Evolutionary conservation across 306 rosid genomes (phyloP), one percentile per base, ranked within the genome.

Genomic region (Cicer bijugum): DNA sequence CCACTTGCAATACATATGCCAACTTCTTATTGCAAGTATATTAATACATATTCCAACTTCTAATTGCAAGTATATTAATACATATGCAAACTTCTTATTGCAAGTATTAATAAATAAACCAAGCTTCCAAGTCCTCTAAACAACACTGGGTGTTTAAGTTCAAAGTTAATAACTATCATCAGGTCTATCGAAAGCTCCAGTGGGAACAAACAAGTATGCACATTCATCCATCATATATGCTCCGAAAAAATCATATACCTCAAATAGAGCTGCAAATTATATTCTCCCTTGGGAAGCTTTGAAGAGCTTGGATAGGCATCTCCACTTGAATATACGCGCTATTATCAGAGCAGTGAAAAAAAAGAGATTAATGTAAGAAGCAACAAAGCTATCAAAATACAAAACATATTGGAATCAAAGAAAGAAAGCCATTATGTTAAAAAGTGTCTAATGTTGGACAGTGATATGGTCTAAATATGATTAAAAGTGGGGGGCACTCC

Each of bases 231-330:
- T n/a, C 35, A 68, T 55, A 77, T 78, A 55, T 65, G 55, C 75
- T 17, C 19, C 71, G 78, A 76, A 84, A 78, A 61, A 16, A 70
- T 47, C 67, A 71, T 14, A 45, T 84, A 94, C 97, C 98, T 94
- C 80, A 91, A 78, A 78, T 87, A 87, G 43, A 94, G 82, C 75
- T 67, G 97, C 81, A 94, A 75, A 85, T 39, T 88, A 87, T 89
- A 94, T 74, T 91, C 98, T 73, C 98, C 98, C 81, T 91, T 89
- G 40, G 98, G 96, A 81, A 91, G 97, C 69, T 83, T 94, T 44
- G 96, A 52, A 71, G 75, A 76, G 12, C 74, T 64, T 56, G 98
- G 98, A 84, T 94, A 94, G 79, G 74, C 94, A 78, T 94, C 98
- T 23, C 98, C 98, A 80, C 82, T 82, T 48, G 97, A 85, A 86